These are phyloP conservation scores for Plenodomus biglobosus DNA, from an alignment of 2,329 filamentous ascomycete species.

Conservation along the genomic window DNA sequence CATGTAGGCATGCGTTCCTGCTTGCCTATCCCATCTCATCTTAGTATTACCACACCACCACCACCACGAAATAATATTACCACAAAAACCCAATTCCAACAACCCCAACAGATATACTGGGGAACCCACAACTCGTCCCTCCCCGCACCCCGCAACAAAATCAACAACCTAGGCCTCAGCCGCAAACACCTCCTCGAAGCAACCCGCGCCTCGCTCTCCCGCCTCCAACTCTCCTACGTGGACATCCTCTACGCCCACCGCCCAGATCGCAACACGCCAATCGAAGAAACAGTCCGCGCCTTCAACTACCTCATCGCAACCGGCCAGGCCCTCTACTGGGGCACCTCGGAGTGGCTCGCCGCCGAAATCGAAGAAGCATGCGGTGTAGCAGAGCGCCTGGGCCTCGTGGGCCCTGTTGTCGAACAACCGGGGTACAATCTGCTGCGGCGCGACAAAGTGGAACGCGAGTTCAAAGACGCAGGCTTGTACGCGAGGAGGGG, in stretches of 20 bases:
- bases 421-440: slow-evolving; percentile 61
- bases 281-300: slow-evolving; percentile 69
- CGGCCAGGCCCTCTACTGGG: slow-evolving; percentile 69
- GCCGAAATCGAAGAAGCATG: slow-evolving; percentile 61
- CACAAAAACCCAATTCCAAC: no score
- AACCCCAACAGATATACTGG: slow-evolving; percentile 60
- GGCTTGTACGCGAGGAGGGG: slow-evolving; percentile 56
- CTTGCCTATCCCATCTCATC: no score
- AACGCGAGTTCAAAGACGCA: slow-evolving; percentile 59
- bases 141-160: slow-evolving; percentile 53
- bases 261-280: slow-evolving; percentile 67
- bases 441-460: slow-evolving; percentile 60
- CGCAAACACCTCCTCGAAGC: slow-evolving; percentile 72
- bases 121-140: slow-evolving; percentile 55
- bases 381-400: slow-evolving; percentile 61
- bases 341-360: slow-evolving; percentile 62
- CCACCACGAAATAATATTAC: no score
- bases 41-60: no score
- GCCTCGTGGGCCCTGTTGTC: slow-evolving; percentile 58
- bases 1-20: no score
- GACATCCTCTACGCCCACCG: slow-evolving; percentile 71
- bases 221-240: slow-evolving; percentile 62
- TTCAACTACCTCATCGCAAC: slow-evolving; percentile 71
- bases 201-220: slow-evolving; percentile 60
- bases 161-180: slow-evolving; percentile 69